Evolutionary conservation across 2,329 filamentous ascomycete genomes (phyloP).

Genomic region (Ustulina deusta): DNA sequence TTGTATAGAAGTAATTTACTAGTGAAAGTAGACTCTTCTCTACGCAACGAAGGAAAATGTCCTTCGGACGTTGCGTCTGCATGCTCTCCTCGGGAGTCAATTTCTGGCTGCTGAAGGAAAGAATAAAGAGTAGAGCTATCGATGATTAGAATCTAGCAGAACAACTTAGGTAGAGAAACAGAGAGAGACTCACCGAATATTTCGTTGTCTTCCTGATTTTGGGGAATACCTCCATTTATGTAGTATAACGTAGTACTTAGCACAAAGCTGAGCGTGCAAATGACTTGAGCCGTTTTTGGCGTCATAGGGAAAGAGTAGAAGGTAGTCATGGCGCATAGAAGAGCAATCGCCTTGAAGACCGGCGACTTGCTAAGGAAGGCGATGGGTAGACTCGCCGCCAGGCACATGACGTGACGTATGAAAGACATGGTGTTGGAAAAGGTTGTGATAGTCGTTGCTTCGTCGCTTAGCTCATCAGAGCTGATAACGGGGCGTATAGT

Average conservation of each 20-base stretch:
- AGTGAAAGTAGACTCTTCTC: constrained; percentile 35
- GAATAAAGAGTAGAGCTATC: constrained; percentile 33
- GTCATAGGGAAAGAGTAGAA: constrained; percentile 34
- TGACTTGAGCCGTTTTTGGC: constrained; percentile 32
- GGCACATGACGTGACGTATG: constrained; percentile 30
- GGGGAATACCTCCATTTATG: constrained; percentile 32
- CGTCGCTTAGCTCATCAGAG: constrained; percentile 31
- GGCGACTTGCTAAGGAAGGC: constrained; percentile 32
- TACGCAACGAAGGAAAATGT: constrained; percentile 33
- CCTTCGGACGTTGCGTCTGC: constrained; percentile 31
- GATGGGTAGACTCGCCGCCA: constrained; percentile 33
- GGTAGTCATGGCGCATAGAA: constrained; percentile 33
- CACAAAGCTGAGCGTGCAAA: constrained; percentile 34
- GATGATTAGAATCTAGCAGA: constrained; percentile 32
- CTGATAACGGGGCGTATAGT: constrained; percentile 32
- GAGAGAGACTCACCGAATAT: constrained; percentile 33
- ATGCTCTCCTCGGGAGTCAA: constrained; percentile 31
- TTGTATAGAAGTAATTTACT: constrained; percentile 33
- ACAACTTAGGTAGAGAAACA: constrained; percentile 26
- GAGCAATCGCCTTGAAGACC: constrained; percentile 32
- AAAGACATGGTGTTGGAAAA: constrained; percentile 33
- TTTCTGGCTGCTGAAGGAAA: constrained; percentile 32
- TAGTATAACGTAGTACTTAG: constrained; percentile 34
- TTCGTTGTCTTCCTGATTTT: constrained; percentile 34
- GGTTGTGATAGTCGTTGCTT: constrained; percentile 35